Percentiles rank a stretch among this genome's conserved stretches.
phyloP scores from a whole-genome alignment of 2,329 filamentous ascomycete species.

The Didymella pomorum region DNA sequence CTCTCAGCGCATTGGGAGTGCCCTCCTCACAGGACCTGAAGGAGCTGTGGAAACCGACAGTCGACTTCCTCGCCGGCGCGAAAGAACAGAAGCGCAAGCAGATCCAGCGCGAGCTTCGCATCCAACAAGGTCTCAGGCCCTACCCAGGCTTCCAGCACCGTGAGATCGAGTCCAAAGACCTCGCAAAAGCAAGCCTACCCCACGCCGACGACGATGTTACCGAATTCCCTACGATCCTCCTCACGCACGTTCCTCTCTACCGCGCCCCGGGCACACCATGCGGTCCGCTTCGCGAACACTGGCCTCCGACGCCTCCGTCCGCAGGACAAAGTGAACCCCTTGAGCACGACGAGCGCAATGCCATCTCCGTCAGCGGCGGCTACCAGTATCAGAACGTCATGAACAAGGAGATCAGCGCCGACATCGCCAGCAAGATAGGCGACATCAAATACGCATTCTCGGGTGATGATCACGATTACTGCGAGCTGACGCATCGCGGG shows the following conservation, averaged over 20 bases:
- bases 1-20: constrained; percentile 77
- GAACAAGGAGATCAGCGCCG: constrained; percentile 75
- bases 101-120: constrained; percentile 72
- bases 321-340: constrained; percentile 64
- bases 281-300: constrained; percentile 84
- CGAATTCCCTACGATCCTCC: constrained; percentile 84
- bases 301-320: constrained; percentile 72
- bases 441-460: constrained; percentile 89
- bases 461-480: constrained; percentile 98
- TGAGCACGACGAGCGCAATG: constrained; percentile 73
- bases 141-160: constrained; percentile 65
- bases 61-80: constrained; percentile 77
- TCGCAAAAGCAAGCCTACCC: constrained; percentile 40
- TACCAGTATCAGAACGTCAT: constrained; percentile 99
- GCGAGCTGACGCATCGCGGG: constrained; percentile 80
- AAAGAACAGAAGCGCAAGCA: constrained; percentile 71
- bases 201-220: constrained; percentile 54
- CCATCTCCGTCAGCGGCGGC: constrained; percentile 77
- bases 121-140: constrained; percentile 67
- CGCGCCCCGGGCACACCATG: constrained; percentile 84
- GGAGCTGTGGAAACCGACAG: constrained; percentile 76
- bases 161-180: constrained; percentile 65
- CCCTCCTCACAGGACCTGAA: constrained; percentile 59
- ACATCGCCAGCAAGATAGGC: constrained; percentile 78
- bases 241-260: constrained; percentile 91